Evolutionary conservation across 1,284 basidiomycete species (phyloP), one percentile per base, ranked within the genome.

Genomic region (Ustilago nuda): DNA sequence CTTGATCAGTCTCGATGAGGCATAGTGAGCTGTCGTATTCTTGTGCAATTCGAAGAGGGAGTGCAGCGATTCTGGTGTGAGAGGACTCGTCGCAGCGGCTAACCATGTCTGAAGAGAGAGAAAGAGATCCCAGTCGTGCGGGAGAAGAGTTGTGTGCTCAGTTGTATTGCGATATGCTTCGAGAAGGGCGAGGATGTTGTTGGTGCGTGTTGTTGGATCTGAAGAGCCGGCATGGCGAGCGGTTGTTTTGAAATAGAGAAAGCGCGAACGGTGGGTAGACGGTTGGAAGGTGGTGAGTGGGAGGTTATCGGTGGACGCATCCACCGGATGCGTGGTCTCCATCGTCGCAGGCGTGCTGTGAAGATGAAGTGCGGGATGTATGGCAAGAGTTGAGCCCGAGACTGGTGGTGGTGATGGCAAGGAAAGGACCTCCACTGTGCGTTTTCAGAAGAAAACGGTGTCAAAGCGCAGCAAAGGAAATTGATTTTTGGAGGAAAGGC

Each of bases 41-140:
- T 69, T 61, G 52, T 82, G 80, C 45, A 79, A 50, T 15, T 67
- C 68, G 9, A 79, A 65, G 3, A 80, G 30, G 0, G 52, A 36
- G 11, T 61, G 70, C 9, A 72, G 65, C 35, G 70, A 60, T 12
- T 56, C 70, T 3, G 70, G 61, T 4, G 57, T 63, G n/a, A 72
- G 54, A 19, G 65, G 65, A 15, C 50, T 30, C 2, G 61, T 56
- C 17, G 60, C 61, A 7, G 65, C 70, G 6, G 70, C 61, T 8
- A 72, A 52, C n/a, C 70, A 61, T 12, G 45, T 58, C 27, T 72
- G 52, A 36, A 72, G 70, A 0, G 65, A 53, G 12, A 72, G 70
- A n/a, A 60, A 67, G 39, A 72, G 7, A 27, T 72, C 65, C 65
- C 60, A 72, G 33, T 72, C 70, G 46, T 64, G 61, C 6, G 48